Conservation (phyloP, 1,139 yeast genomes). For the Zygosaccharomyces sapae region DNA sequence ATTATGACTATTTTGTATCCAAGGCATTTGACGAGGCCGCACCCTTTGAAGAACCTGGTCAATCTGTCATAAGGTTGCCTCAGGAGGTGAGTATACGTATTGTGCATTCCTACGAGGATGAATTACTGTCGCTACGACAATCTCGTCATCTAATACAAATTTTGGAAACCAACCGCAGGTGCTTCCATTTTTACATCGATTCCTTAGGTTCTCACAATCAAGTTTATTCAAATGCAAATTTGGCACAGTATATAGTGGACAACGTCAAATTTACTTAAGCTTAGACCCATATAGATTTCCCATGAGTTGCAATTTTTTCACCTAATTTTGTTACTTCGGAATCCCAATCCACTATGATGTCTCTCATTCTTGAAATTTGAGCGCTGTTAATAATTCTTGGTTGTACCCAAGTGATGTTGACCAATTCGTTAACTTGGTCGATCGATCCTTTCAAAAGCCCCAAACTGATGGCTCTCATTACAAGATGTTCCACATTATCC, state of each 20-base stretch:
- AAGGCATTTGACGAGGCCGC: conserved; percentile 36
- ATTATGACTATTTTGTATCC: conserved; percentile 40
- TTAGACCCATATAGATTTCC: conserved; percentile 58
- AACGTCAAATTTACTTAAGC: conserved; percentile 13
- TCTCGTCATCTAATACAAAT: conserved; percentile 23
- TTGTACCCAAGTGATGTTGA: conserved; percentile 89
- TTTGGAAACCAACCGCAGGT: conserved; percentile 17
- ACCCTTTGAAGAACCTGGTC: conserved; percentile 16
- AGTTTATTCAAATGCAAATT: conserved; percentile 24
- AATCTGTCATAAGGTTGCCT: conserved; percentile 9
- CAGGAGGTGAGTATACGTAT: conserved; percentile 18
- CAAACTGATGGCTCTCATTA: conserved; percentile 85
- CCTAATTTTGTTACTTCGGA: conserved; percentile 64
- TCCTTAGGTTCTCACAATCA: conserved; percentile 35
- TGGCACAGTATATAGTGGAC: conserved; percentile 28
- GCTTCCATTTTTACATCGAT: conserved; percentile 18
- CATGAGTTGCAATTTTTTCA: conserved; percentile 52
- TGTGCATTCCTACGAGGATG: conserved; percentile 35
- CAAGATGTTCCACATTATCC: conserved; percentile 75
- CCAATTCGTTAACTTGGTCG: conserved; percentile 76
- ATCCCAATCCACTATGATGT: conserved; percentile 75
- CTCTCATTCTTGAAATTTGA: conserved; percentile 74
- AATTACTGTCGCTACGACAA: conserved; percentile 30
- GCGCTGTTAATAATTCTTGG: conserved; percentile 83
- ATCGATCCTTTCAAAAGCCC: conserved; percentile 81